Base-by-base conservation (phyloP, 148 eudicot species). In the Rhododendron ovatum region DNA sequence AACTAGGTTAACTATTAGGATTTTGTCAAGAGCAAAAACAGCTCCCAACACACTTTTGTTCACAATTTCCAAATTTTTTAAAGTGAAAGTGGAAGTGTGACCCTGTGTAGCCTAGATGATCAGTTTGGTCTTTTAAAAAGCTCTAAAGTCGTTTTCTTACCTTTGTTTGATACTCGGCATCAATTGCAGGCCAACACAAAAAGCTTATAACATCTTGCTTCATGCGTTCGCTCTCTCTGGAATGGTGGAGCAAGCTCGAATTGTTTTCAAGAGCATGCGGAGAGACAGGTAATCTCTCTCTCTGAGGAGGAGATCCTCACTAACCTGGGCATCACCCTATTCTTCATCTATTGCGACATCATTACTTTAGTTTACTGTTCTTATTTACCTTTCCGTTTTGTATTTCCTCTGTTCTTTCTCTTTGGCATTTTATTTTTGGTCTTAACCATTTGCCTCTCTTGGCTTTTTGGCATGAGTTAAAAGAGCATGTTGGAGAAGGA, bases 201-300 rank as follows among this genome's bases (percentile, higher is more conserved):
- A 94, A 88, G 94, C 98, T 77, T 96, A 96, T 86, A 96, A 96
- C 88, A 94, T 96, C 87, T 89, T 96, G 93, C 99, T 96, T 83
- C 98, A 96, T 89, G 98, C 98, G 51, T 96, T 96, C 85, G 98
- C 99, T 73, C 94, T 96, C 75, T 95, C 98, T 13, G 99, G 99
- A 78, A 94, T 96, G 99, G 98, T 96, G 84, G 98, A 95, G 89
- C 98, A 96, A 91, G 96, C 99, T 77, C 88, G 87, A 82, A 90
- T 88, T n/a, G 94, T 96, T 85, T 96, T 96, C 89, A 96, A 95
- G 91, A 89, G 92, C 94, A 96, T 96, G 99, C 90, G 98, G 86
- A 93, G 99, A 87, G 98, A 96, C 94, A 96, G 98, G 99, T 96
- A 81, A 76, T 59, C 4, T 51, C n/a, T 61, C 26, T 61, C 3